phyloP scores from a whole-genome alignment of 2,329 filamentous ascomycete species.

The Graphilbum ipis-grandicollis region DNA sequence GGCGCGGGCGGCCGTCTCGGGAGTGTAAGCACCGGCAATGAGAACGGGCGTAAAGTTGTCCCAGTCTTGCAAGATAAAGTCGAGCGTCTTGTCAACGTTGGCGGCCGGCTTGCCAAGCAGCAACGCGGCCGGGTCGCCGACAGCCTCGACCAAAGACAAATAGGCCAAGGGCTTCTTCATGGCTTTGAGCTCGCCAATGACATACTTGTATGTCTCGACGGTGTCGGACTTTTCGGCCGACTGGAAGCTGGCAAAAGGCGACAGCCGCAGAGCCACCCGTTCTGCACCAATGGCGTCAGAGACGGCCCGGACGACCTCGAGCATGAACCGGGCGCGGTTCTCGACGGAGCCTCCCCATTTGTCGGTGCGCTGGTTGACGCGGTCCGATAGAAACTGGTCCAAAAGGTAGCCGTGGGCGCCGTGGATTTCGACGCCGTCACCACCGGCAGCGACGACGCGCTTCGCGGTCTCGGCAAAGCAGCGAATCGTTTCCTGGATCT shows the following conservation, averaged over 20 bases:
- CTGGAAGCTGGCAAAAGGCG: no score
- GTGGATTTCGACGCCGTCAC: conserved; percentile 25
- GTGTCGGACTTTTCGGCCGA: background rate
- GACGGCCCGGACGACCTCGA: conserved; percentile 34
- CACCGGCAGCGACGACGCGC: conserved; percentile 33
- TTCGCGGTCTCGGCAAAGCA: conserved; percentile 16
- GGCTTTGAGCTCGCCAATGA: background rate
- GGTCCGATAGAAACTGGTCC: conserved; percentile 37
- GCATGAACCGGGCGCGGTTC: conserved; percentile 31
- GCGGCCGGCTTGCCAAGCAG: conserved; percentile 19
- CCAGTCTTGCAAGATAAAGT: no score
- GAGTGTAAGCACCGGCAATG: no score
- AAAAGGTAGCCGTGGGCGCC: conserved; percentile 22
- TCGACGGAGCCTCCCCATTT: conserved; percentile 35
- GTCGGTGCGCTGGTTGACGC: conserved; percentile 34
- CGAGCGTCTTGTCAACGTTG: no score
- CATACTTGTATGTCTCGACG: background rate
- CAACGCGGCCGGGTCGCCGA: conserved; percentile 16
- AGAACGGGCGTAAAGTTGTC: no score
- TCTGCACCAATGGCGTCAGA: conserved; percentile 31
- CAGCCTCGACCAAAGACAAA: conserved; percentile 36
- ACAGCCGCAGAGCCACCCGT: no score
- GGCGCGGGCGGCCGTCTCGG: no score
- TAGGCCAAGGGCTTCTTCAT: conserved; percentile 25
- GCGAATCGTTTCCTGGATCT: conserved; percentile 18